Evolutionary conservation across 805 yeast species (phyloP).

Genomic region (Pichia insulana): DNA sequence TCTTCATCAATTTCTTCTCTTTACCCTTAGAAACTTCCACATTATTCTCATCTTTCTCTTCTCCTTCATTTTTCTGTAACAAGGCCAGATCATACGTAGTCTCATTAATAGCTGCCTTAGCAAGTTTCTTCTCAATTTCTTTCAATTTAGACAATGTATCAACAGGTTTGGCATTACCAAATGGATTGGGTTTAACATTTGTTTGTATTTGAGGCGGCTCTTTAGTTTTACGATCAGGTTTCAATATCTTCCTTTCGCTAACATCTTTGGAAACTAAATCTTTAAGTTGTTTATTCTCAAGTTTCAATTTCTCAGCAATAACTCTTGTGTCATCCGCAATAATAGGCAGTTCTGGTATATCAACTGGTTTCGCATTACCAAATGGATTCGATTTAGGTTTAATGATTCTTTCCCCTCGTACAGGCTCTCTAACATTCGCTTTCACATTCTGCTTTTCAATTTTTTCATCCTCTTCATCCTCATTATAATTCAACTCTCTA

Average conservation of each 20-base stretch:
- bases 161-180: constrained; percentile 81
- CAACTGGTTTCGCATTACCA: constrained; percentile 70
- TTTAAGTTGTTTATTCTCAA: background rate
- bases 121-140: constrained; percentile 49
- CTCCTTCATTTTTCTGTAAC: constrained; percentile 5
- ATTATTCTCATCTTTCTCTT: background rate
- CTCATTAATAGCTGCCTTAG: constrained; percentile 35
- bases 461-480: constrained; percentile 19
- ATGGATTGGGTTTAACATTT: constrained; percentile 52
- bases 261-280: constrained; percentile 4
- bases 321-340: constrained; percentile 11
- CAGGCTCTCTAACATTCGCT: background rate
- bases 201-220: too few relatives aligned
- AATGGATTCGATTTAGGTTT: constrained; percentile 50
- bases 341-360: constrained; percentile 11
- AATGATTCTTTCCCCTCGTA: background rate
- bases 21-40: background rate
- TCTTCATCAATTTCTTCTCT: background rate
- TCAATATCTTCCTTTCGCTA: constrained; percentile 2
- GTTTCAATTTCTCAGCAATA: constrained; percentile 5
- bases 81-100: constrained; percentile 29
- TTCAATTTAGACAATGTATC: constrained; percentile 58
- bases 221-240: background rate
- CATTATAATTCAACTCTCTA: constrained; percentile 21
- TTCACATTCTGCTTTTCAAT: constrained; percentile 6